Evolutionary conservation across 2,329 filamentous ascomycete genomes (phyloP), one percentile per base, ranked within the genome.

Genomic region (Trichophaea hybrida): DNA sequence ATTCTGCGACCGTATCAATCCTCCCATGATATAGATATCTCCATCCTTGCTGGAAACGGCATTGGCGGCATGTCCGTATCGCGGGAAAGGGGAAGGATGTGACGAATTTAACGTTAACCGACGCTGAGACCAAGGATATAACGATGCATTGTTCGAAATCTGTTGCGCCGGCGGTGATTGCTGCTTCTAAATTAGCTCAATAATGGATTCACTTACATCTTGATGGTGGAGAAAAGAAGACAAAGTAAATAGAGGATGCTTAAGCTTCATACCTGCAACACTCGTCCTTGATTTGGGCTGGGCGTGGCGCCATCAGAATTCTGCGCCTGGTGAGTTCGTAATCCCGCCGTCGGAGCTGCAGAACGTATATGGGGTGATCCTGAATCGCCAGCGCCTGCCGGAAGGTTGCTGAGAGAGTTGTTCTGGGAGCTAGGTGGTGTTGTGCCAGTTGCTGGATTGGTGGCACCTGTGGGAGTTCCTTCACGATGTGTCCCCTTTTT

Each of bases 41-140:
- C 94, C 94, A 73, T 98, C 93, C 74, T 97, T 97, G 43, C 90
- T 96, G 31, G 90, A 86, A 13, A 85, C 79, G 0, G 89, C 81
- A 72, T 98, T 98, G 71, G 96, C 91, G 5, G 94, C 93, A 55
- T 94, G 89, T 71, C 93, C 93, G 78, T 98, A 98, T 71, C 93
- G 83, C 12, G 93, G 93, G 68, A 98, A 98, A 0, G 93, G 93
- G 67, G 88, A 90, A 8, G 84, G 80, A 69, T 89, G 84, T 2
- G 84, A 80, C 4, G 88, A 83, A 13, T 87, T 87, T 72, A 95
- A 95, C 65, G 86, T 91, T 57, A 98, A 74, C 59, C 87, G 83
- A 61, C 88, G 83, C 71, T 94, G 88, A 64, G 91, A 95, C 93
- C 93, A 98, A 0, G 93, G 93, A 70, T 97, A 98, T 58, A 94